Base-by-base conservation (phyloP, 495 filamentous ascomycete species). In the Penicillium egyptiacum region DNA sequence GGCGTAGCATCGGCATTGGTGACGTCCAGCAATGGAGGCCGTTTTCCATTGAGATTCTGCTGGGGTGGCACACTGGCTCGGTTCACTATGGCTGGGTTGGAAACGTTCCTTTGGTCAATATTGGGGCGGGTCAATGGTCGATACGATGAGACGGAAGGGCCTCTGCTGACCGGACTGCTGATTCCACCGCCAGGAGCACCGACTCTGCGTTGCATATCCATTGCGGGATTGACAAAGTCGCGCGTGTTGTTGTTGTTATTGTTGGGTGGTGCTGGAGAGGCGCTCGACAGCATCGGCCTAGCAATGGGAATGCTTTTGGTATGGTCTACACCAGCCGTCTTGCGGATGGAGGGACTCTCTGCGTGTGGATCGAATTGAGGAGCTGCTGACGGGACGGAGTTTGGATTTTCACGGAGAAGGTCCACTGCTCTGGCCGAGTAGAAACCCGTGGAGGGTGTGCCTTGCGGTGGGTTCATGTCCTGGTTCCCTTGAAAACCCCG, bases 301-400 rank as follows among this genome's bases (percentile, higher is more conserved):
- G 74, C 76, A 0, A 95, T 75, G 0, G 89, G 87, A 35, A 84
- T 83, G 26, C 83, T 88, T 52, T 83, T 87, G 25, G 75, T 84
- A 61, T 94, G 89, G 60, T 96, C 91, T 45, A 97, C 80, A n/a
- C 92, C 92, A 0, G 88, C 86, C 4, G 92, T 96, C 64, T 93
- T 91, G 30, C 89, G 86, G 56, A 96, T 93, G 0, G 90, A 91
- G 0, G 92, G 90, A 58, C 88, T 92, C 60, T 96, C 91, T 5
- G 85, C 79, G 53, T 87, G 83, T 3, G 91, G 91, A 65, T 97
- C 89, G 71, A 96, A 97, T 47, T 77, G 75, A 5, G 83, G 81
- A 8, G 79, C 80, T 16, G 83, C 76, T 5, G 72, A 50, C 5
- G 77, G 71, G 2, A 68, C 68, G 12, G 63, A 66, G 40, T 75